Evolutionary conservation across 2,329 filamentous ascomycete species (phyloP).

Genomic region (Diaporthe longicolla): DNA sequence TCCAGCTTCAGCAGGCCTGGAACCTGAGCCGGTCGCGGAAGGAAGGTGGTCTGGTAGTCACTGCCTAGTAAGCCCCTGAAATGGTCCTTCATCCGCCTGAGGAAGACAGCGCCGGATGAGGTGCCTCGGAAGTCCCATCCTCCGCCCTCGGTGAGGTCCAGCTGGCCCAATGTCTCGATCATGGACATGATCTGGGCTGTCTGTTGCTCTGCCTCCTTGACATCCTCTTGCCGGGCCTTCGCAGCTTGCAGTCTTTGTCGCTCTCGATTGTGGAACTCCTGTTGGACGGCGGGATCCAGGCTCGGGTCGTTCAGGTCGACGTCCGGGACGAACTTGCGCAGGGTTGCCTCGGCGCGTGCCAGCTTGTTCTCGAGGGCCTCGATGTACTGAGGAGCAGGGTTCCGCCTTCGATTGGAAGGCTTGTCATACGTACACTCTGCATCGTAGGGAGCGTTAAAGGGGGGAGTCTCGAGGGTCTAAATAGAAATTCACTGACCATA

Average conservation of each 20-base stretch:
- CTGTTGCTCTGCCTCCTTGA: slow-evolving; percentile 60
- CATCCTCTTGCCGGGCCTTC: slow-evolving; percentile 56
- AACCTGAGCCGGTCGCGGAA: slow-evolving; percentile 65
- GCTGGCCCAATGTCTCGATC: slow-evolving; percentile 91
- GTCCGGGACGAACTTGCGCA: slow-evolving; percentile 85
- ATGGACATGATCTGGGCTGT: slow-evolving; percentile 90
- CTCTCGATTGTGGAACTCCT: slow-evolving; percentile 73
- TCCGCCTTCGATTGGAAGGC: slow-evolving; percentile 90
- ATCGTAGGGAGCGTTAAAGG: slow-evolving; percentile 18
- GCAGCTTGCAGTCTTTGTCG: slow-evolving; percentile 62
- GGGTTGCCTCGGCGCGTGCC: slow-evolving; percentile 84
- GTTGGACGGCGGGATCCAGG: slow-evolving; percentile 82
- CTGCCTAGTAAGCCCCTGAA: slow-evolving; percentile 83
- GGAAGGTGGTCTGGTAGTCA: slow-evolving; percentile 71
- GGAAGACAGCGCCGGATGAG: slow-evolving; percentile 91
- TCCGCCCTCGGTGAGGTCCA: slow-evolving; percentile 92
- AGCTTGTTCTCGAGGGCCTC: slow-evolving; percentile 88
- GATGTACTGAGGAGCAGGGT: slow-evolving; percentile 92
- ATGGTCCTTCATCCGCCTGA: slow-evolving; percentile 88
- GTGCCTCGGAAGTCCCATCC: slow-evolving; percentile 96
- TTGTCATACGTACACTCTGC: slow-evolving; percentile 96
- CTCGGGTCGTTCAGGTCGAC: slow-evolving; percentile 88
- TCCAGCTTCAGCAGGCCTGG: slow-evolving; percentile 73
- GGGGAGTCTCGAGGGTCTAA: neutral
- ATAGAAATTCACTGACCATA: slow-evolving; percentile 77